A percentile compares a stretch with the other conserved stretches of the same genome.
Evolutionary conservation across 352 stramenopile genomes (phyloP).

Genomic region (Phytophthora pluvialis): DNA sequence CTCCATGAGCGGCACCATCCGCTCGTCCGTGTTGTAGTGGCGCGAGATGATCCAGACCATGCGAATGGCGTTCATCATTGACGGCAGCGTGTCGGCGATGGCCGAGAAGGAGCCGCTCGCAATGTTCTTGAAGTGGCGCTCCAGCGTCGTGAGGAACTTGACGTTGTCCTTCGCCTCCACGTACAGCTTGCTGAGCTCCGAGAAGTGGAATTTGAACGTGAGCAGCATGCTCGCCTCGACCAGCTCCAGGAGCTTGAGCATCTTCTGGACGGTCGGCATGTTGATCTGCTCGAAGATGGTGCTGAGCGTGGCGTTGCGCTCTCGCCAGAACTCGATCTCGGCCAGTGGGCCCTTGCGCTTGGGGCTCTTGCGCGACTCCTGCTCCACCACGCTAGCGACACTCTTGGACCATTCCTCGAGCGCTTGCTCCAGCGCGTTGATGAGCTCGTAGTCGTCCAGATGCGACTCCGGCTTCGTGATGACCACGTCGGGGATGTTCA

Average conservation of each 20-base stretch:
- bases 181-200: slow-evolving; percentile 94
- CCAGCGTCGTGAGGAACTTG: slow-evolving; percentile 96
- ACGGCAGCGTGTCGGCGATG: slow-evolving; percentile 93
- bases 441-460: slow-evolving; percentile 87
- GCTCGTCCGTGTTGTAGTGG: slow-evolving; percentile 98
- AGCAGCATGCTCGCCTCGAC: slow-evolving; percentile 91
- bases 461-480: slow-evolving; percentile 90
- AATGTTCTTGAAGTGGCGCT: slow-evolving; percentile 97
- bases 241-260: slow-evolving; percentile 93
- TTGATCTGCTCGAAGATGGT: slow-evolving; percentile 97
- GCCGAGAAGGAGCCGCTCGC: slow-evolving; percentile 88
- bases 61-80: slow-evolving; percentile 96
- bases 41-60: slow-evolving; percentile 98
- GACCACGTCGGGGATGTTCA: slow-evolving; percentile 92
- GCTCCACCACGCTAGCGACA: slow-evolving; percentile 89
- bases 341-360: slow-evolving; percentile 92
- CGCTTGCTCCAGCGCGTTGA: slow-evolving; percentile 90
- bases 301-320: slow-evolving; percentile 93
- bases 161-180: slow-evolving; percentile 97
- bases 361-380: slow-evolving; percentile 87
- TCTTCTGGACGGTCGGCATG: slow-evolving; percentile 94
- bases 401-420: slow-evolving; percentile 94
- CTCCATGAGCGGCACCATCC: slow-evolving; percentile 97
- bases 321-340: slow-evolving; percentile 97
- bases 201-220: slow-evolving; percentile 95